Base-by-base conservation (phyloP, 495 filamentous ascomycete genomes). In the Neurospora sp. region DNA sequence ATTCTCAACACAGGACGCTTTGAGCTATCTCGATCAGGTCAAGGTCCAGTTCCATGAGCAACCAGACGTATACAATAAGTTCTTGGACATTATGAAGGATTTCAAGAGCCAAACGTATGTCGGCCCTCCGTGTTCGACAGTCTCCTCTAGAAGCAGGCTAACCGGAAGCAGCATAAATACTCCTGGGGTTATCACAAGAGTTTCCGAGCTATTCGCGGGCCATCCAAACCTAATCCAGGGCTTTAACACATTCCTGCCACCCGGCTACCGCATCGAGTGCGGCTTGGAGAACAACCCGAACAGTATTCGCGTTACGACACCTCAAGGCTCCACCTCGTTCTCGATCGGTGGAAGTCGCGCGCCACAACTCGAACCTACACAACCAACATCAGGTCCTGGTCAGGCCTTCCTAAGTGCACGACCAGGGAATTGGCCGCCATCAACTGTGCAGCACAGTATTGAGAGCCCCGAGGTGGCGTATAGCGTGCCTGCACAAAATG, bases 51-150 rank as follows among this genome's bases (percentile, higher is more conserved):
- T 99, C 77, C 91, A 93, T 71, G 94, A 98, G 72, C 93, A 97
- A 76, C 95, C 96, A 10, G 96, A 99, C 81, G 96, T 99, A 3
- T 99, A 99, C 78, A 99, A 99, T 80, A 89, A 92, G 27, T 99
- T 99, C 78, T 83, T 99, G 71, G 96, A 99, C 76, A 99, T 99
- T 70, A 99, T 99, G 96, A 99, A 99, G 81, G 96, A 99, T 75
- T 99, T 99, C 84, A 99, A 99, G 84, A 97, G 94, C 77, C 94
- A 97, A 84, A 93, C 94, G 90, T 96, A 83, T 84, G 92, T 87
- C n/a, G 40, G 10, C 40, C n/a, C 42, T 18, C 35, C 14, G 31
- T 69, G 41, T 44, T 35, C n/a, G 69, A n/a, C 8, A 70, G 5
- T 39, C 23, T 59, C 40, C 35, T 35, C 20, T n/a, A 69, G 62